Evolutionary conservation across 495 filamentous ascomycete species (phyloP), one percentile per base, ranked within the genome.

Genomic region (Aspergillus wentii): DNA sequence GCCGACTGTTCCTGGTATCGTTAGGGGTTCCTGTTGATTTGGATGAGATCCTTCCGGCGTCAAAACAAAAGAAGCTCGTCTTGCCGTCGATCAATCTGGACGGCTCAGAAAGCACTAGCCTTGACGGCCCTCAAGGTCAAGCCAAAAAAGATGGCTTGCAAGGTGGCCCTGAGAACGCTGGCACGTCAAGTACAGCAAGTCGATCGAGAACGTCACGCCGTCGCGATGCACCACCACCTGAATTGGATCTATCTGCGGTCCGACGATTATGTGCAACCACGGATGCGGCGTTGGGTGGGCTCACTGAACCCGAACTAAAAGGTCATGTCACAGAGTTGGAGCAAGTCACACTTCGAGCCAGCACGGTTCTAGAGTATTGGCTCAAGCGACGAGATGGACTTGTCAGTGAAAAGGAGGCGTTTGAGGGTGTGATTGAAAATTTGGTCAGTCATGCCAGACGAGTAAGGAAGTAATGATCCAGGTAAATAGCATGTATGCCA

Each of bases 391-490:
- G 80, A 21, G 89, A 95, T 52, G 83, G 85, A 36, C 84, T 89
- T 38, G 67, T 94, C 38, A 80, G 84, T 18, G 91, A 99, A 46
- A 85, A 94, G 49, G 91, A 96, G 63, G 87, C 88, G 5, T 96
- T 99, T 69, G 92, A 99, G 54, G 87, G 85, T 0, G 92, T 99
- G 7, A 95, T 99, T 72, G 94, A 96, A 66, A 95, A 96, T 57
- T 65, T 99, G 41, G 92, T 99, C 29, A 92, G 85, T 61, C 92
- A 95, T 68, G 92, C 94, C 7, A 74, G 88, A 62, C 86, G 90
- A 56, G 82, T 86, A 32, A 72, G 92, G 55, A 92, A 90, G 62
- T 75, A 58, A 53, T 49, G 43, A 40, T 41, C 15, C n/a, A n/a
- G 5, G 8, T 32, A 20, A 39, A 25, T 16, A n/a, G n/a, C n/a